Conservation (phyloP, 2,329 filamentous ascomycete species). For the Alternaria triticina region DNA sequence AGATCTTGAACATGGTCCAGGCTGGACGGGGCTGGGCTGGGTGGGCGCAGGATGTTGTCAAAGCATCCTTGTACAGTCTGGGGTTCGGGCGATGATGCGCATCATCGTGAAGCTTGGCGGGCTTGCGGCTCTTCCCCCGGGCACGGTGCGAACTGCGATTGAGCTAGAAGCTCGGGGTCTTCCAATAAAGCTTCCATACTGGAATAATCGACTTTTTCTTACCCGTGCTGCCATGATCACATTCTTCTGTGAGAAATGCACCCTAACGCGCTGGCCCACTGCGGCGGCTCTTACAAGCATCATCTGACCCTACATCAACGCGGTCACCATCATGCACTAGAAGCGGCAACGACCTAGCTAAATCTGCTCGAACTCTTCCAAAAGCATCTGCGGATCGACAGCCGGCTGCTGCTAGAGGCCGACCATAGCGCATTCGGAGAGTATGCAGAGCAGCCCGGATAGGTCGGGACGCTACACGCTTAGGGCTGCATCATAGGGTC, state of each 20-base stretch:
- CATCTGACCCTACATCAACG: neutral
- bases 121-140: neutral
- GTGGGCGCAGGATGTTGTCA: conserved; percentile 51
- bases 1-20: conserved; percentile 60
- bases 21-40: conserved; percentile 62
- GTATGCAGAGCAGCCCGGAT: conserved; percentile 1
- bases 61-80: conserved; percentile 34
- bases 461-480: conserved; percentile 5
- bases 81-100: conserved; percentile 20
- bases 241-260: neutral
- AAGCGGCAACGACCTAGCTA: neutral
- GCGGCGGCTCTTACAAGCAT: neutral
- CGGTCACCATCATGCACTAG: neutral
- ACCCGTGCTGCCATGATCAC: neutral
- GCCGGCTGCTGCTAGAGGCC: neutral
- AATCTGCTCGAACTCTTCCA: neutral
- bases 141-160: neutral
- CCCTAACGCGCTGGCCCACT: neutral
- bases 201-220: neutral
- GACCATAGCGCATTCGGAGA: neutral
- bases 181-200: neutral
- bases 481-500: neutral
- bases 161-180: neutral
- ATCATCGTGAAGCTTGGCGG: neutral
- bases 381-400: neutral